Evolutionary conservation across 1,284 basidiomycete species (phyloP).

Genomic region (Rugosomyces carneus): DNA sequence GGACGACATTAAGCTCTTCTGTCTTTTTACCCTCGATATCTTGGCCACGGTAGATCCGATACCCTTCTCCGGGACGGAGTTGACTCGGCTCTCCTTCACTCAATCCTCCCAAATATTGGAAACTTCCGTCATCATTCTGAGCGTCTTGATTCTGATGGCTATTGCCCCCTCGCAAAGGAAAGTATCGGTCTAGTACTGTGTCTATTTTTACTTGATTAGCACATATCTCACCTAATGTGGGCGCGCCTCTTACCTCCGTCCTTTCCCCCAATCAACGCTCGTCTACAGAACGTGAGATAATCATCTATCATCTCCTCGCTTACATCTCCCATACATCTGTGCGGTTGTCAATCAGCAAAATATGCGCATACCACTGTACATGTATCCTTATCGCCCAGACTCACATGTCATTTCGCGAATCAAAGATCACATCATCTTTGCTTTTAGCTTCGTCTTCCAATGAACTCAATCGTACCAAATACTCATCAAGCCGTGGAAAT

Average conservation of each 20-base stretch:
- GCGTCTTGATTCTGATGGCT: constrained; percentile 1
- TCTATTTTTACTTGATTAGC: constrained; percentile 16
- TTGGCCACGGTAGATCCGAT: constrained; percentile 51
- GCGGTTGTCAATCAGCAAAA: constrained; percentile 11
- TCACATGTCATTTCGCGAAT: constrained; percentile 23
- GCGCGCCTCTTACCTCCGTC: constrained; percentile 11
- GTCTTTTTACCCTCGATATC: constrained; percentile 56
- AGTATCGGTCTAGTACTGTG: constrained; percentile 34
- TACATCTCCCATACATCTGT: constrained; percentile 53
- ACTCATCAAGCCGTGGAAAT: constrained; percentile 51
- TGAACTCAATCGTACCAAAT: constrained; percentile 41
- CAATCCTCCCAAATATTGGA: constrained; percentile 9
- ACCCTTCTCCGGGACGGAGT: constrained; percentile 46
- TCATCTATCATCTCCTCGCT: constrained; percentile 50
- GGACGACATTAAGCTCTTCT: constrained; percentile 40
- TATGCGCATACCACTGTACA: not conserved
- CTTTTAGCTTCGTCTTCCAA: constrained; percentile 28
- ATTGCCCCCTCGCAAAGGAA: constrained; percentile 28
- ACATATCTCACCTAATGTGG: constrained; percentile 6
- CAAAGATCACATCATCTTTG: constrained; percentile 27
- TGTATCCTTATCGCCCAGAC: constrained; percentile 21
- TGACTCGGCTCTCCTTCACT: constrained; percentile 13
- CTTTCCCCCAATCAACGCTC: constrained; percentile 30
- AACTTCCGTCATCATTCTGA: not conserved
- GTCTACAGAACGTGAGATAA: constrained; percentile 64